Evolutionary conservation across 1,284 basidiomycete genomes (phyloP), one percentile per base, ranked within the genome.

Genomic region (Porodaedalea pini): DNA sequence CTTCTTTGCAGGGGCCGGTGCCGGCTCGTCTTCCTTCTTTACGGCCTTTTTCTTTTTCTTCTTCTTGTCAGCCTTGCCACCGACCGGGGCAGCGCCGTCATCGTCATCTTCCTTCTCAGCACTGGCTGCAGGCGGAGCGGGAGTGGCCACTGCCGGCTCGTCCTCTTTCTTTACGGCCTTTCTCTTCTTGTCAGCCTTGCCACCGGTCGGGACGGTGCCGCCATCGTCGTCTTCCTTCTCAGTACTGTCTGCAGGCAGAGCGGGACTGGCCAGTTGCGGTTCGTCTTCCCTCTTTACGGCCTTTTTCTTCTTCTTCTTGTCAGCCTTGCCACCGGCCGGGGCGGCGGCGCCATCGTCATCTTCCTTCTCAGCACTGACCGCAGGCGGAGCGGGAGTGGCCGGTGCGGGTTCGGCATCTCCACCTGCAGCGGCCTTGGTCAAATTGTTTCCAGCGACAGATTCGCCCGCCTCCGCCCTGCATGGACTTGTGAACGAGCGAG

Each of bases 121-220:
- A 6, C 67, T 71, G 0, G 68, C 62, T 21, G 67, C 61, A n/a
- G 69, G 59, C 29, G 69, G 62, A 3, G 63, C 45, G 32, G 55
- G 40, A 5, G 64, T 29, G 4, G 69, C 41, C 34, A 68, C 40
- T 23, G 63, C 64, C 5, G 62, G 34, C 1, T 58, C 54, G 32
- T 58, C 58, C 57, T 65, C 60, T 51, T 72, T 72, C 23, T 70
- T 74, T 7, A 61, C 67, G 4, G 72, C 78, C 72, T 94, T 94
- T 74, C 94, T 96, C 70, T 96, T 92, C 75, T 96, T 96, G 77
- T 94, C 91, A 71, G 94, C 94, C 75, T 95, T 96, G 25, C 94
- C 72, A 37, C 95, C 68, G 70, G 86, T 86, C 11, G 75, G 66
- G 8, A 74, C 77, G 53, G 69, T 68, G 25, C 68, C 73, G 11